Conservation (phyloP, 441 rosid genomes). For the Manihot esculenta region DNA sequence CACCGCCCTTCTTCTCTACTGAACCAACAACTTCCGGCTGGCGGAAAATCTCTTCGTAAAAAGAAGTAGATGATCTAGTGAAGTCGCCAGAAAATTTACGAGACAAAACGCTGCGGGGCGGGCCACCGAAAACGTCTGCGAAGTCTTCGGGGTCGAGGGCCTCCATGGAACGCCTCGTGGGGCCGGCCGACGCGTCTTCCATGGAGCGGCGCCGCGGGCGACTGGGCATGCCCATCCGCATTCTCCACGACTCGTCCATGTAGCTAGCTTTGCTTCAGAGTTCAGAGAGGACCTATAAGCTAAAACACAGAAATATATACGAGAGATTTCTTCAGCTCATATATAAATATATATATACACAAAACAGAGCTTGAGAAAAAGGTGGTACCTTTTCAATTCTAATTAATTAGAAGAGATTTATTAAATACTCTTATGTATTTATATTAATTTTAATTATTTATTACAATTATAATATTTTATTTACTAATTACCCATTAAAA, state of each 20-base stretch:
- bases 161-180: conserved; percentile 29
- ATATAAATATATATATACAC: neutral
- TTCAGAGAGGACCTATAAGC: neutral
- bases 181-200: conserved; percentile 18
- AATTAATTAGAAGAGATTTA: too few species aligned
- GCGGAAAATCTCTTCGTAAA: conserved; percentile 73
- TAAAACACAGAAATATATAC: neutral
- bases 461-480: too few species aligned
- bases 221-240: conserved; percentile 25
- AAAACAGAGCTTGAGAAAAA: neutral
- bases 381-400: too few species aligned
- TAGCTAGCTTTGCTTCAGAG: neutral
- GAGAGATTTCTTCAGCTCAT: too few species aligned
- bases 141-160: conserved; percentile 55
- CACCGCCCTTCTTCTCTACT: conserved; percentile 18
- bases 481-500: too few species aligned
- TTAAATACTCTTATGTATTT: too few species aligned
- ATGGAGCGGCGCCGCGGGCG: conserved; percentile 45
- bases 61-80: conserved; percentile 39
- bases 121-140: conserved; percentile 88
- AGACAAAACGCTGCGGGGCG: conserved; percentile 62
- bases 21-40: conserved; percentile 33
- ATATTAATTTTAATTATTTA: too few species aligned
- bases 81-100: conserved; percentile 64
- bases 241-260: conserved; percentile 65